A percentile compares a stretch with the other conserved stretches of the same genome.
phyloP scores from a whole-genome alignment of 2,329 filamentous ascomycete genomes.

The Daldinia eschscholtzii region DNA sequence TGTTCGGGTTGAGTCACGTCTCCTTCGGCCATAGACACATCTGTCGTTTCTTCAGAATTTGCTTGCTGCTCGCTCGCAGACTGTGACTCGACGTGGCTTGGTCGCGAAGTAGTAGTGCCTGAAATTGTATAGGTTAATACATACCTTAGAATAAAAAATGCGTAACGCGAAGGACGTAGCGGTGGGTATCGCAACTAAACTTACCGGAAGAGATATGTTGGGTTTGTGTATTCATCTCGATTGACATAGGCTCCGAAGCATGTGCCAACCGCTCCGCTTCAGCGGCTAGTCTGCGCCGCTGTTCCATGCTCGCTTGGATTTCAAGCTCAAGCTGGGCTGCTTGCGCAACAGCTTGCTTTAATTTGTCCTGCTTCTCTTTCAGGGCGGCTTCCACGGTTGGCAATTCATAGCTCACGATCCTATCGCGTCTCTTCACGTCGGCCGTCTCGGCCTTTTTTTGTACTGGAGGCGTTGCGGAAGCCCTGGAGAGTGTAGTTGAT shows the following conservation, averaged over 20 bases:
- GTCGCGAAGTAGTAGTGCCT: neutral
- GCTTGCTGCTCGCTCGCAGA: conserved; percentile 7
- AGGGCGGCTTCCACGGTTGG: conserved; percentile 56
- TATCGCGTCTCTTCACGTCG: conserved; percentile 48
- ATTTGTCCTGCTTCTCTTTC: conserved; percentile 61
- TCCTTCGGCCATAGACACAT: conserved; percentile 26
- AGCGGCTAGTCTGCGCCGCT: conserved; percentile 52
- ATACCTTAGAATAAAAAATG: neutral
- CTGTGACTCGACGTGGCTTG: conserved; percentile 12
- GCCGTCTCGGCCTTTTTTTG: conserved; percentile 24
- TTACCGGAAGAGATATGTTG: conserved; percentile 31
- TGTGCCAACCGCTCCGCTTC: conserved; percentile 54
- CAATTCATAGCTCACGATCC: conserved; percentile 56
- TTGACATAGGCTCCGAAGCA: conserved; percentile 23
- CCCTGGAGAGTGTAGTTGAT: conserved; percentile 32
- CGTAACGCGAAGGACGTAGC: neutral
- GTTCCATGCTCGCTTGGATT: conserved; percentile 54
- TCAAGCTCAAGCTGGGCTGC: conserved; percentile 64
- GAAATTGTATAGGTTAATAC: conserved; percentile 22
- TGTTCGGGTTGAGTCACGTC: conserved; percentile 7
- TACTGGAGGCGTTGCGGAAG: conserved; percentile 32
- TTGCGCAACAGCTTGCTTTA: conserved; percentile 62
- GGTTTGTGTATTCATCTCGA: conserved; percentile 28
- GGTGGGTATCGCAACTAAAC: conserved; percentile 17
- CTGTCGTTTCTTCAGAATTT: conserved; percentile 6